These are phyloP conservation scores for Lactarius hatsudake DNA, from an alignment of 768 basidiomycete species.

Conservation along the genomic window DNA sequence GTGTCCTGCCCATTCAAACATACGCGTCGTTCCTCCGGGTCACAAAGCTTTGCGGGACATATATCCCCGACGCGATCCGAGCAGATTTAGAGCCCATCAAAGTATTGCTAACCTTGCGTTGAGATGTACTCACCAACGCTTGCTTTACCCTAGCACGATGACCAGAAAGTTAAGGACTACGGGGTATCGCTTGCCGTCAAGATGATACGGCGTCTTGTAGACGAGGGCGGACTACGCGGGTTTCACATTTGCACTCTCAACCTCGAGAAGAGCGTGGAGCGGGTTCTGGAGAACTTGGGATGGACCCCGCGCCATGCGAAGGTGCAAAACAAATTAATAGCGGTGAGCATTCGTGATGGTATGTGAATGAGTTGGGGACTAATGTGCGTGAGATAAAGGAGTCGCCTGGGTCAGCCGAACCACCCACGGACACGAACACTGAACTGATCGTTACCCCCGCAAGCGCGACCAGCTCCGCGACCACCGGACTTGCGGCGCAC, in stretches of 20 bases:
- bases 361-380: background rate
- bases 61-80: constrained; percentile 67
- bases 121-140: background rate
- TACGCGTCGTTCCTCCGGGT: constrained; percentile 91
- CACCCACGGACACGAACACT: constrained; percentile 31
- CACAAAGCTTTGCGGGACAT: constrained; percentile 82
- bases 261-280: constrained; percentile 91
- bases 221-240: constrained; percentile 58
- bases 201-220: constrained; percentile 65
- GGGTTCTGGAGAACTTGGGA: constrained; percentile 73
- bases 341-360: constrained; percentile 39
- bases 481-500: constrained; percentile 49
- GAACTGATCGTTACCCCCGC: constrained; percentile 59
- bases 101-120: constrained; percentile 42
- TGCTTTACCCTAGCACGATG: constrained; percentile 64
- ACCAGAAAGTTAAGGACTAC: constrained; percentile 90
- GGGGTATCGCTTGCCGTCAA: constrained; percentile 83
- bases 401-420: constrained; percentile 32
- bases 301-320: constrained; percentile 53
- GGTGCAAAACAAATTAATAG: constrained; percentile 63
- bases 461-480: constrained; percentile 61
- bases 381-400: constrained; percentile 29
- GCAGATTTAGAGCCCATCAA: constrained; percentile 69
- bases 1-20: constrained; percentile 97
- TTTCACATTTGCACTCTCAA: constrained; percentile 97